These are phyloP conservation scores for Neurospora sp. DNA, from an alignment of 495 filamentous ascomycete species.

Conservation along the genomic window DNA sequence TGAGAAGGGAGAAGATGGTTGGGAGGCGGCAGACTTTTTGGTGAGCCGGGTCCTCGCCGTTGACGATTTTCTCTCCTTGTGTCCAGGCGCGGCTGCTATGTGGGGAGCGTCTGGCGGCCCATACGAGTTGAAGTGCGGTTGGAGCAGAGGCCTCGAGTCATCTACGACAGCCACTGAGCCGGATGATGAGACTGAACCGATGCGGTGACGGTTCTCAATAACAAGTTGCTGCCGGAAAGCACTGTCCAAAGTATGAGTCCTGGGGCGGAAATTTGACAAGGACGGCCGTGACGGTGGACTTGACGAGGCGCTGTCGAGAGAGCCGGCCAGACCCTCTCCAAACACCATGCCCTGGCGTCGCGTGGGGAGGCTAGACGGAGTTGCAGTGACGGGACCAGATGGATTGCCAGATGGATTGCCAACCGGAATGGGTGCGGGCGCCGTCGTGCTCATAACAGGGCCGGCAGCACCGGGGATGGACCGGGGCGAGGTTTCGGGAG, in stretches of 20 bases:
- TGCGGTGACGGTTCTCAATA: conserved; percentile 34
- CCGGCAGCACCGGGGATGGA: conserved; percentile 25
- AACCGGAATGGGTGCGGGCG: background rate
- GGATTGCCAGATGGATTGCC: background rate
- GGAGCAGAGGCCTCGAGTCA: conserved; percentile 25
- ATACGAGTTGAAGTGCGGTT: conserved; percentile 29
- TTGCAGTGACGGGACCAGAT: background rate
- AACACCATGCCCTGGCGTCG: conserved; percentile 43
- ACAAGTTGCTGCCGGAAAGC: conserved; percentile 33
- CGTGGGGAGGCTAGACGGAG: conserved; percentile 7
- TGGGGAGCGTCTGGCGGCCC: conserved; percentile 24
- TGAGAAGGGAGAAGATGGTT: conserved; percentile 38
- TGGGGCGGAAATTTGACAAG: conserved; percentile 27
- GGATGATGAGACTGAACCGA: conserved; percentile 46
- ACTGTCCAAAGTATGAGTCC: conserved; percentile 44
- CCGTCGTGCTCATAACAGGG: background rate
- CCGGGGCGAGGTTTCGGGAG: conserved; percentile 35
- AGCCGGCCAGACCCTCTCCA: conserved; percentile 34
- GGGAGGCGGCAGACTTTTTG: conserved; percentile 34
- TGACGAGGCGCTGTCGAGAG: conserved; percentile 29
- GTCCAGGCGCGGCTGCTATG: conserved; percentile 5
- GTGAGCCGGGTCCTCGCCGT: conserved; percentile 30
- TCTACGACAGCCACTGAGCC: conserved; percentile 29
- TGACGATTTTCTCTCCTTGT: conserved; percentile 34
- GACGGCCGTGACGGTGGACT: conserved; percentile 24